Evolutionary conservation across 371 early-diverging fungal species (phyloP), one percentile per base, ranked within the genome.

Genomic region (Sporodiniella umbellata): DNA sequence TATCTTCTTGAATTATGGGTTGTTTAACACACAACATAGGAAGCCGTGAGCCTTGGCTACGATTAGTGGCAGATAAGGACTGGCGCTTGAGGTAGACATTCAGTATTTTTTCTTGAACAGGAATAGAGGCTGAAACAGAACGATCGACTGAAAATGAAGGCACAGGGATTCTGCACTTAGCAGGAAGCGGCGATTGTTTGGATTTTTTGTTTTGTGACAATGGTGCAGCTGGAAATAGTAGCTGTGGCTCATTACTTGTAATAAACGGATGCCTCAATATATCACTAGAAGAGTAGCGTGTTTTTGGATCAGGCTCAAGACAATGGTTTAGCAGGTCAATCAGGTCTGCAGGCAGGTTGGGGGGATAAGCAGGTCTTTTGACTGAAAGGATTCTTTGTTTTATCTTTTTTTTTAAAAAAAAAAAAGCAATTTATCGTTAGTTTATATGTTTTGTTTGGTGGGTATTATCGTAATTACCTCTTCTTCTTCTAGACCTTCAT

Each of bases 401-500:
- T n/a, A 76, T 72, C 77, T 76, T 50, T 42, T 28, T 28, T 28
- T 10, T 10, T 10, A 28, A 28, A 28, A 35, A 42, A 46, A 23
- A 51, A 21, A 26, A 10, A 48, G 42, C 18, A 21, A 21, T 18
- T 40, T 8, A 5, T 40, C 10, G 18, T 5, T 40, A 8, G n/a
- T 10, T 23, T 42, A 42, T 11, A 6, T 45, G 18, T 24, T 48
- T 19, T 26, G 30, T 28, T 28, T 28, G 30, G 30, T 4, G 10
- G 30, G 30, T 28, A 28, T 44, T 44, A 14, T 1, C 4, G 14
- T 18, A 30, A 25, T 40, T 68, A 68, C 77, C 58, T 68, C 62
- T 15, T 72, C 77, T 62, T 76, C 73, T 24, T 70, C 69, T 4
- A 72, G 33, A 18, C 65, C 60, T 28, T 72, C 77, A 46, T 76